Percentiles rank a stretch among this genome's conserved stretches.
Conservation (phyloP, 2,329 filamentous ascomycete species). For the Podosphaera fusca region DNA sequence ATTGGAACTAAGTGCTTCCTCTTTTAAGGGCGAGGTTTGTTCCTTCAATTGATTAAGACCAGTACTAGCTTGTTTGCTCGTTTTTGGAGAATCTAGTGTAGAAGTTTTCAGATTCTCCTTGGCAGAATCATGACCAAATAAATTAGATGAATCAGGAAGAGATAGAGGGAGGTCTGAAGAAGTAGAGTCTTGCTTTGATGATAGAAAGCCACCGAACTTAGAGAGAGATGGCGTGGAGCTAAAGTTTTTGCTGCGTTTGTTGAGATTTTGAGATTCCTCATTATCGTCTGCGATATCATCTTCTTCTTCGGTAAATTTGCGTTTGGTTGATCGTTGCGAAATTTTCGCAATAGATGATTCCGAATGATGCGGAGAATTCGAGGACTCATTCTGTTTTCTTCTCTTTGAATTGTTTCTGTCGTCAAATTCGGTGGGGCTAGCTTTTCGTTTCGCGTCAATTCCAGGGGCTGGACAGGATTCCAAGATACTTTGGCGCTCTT, state of each 20-base stretch:
- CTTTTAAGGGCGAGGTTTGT: neutral
- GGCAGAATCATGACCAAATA: neutral
- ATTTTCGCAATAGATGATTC: neutral
- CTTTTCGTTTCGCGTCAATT: slow-evolving; percentile 8
- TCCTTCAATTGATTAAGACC: neutral
- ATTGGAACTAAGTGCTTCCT: neutral
- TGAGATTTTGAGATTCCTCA: neutral
- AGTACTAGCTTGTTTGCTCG: neutral
- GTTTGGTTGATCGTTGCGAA: neutral
- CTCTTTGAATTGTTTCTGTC: slow-evolving; percentile 9
- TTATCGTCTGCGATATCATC: slow-evolving; percentile 18
- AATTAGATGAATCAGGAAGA: neutral
- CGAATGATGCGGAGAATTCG: neutral
- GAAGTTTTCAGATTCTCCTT: neutral
- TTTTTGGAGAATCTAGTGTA: neutral
- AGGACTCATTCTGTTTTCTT: slow-evolving; percentile 7
- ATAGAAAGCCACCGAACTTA: neutral
- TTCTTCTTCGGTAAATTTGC: slow-evolving; percentile 8
- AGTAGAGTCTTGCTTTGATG: neutral
- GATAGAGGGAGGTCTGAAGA: neutral
- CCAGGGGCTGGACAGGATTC: neutral
- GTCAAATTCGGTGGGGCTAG: slow-evolving; percentile 4
- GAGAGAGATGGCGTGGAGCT: neutral
- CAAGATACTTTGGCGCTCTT: slow-evolving; percentile 6
- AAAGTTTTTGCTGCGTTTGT: neutral